These are phyloP conservation scores for Fusarium concolor DNA, from an alignment of 2,329 filamentous ascomycete species.

Conservation along the genomic window DNA sequence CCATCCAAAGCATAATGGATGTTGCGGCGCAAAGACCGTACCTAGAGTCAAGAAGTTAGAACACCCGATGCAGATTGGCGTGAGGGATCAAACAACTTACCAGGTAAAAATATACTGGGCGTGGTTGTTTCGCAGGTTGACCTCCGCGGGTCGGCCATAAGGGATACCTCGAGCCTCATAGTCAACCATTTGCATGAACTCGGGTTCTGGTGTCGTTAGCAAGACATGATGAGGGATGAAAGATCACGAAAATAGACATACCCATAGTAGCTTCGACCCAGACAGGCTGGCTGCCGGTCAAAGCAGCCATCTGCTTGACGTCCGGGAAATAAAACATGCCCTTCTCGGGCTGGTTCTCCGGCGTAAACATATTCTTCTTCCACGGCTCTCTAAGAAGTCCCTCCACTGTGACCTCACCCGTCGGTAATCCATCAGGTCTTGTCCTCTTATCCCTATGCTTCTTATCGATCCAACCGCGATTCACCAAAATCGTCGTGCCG, in stretches of 20 bases:
- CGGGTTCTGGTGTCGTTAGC: slow-evolving; percentile 69
- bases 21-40: slow-evolving; percentile 88
- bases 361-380: slow-evolving; percentile 99
- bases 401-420: slow-evolving; percentile 80
- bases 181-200: slow-evolving; percentile 80
- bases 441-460: slow-evolving; percentile 74
- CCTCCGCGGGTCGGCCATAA: slow-evolving; percentile 87
- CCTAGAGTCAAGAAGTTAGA: slow-evolving; percentile 61
- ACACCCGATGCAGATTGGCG: neutral
- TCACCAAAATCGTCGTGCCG: slow-evolving; percentile 82
- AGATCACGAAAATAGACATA: slow-evolving; percentile 54
- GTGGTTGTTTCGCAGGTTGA: slow-evolving; percentile 96
- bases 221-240: neutral
- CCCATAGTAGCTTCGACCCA: slow-evolving; percentile 98
- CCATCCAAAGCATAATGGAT: slow-evolving; percentile 95
- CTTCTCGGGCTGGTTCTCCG: slow-evolving; percentile 84
- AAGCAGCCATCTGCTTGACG: slow-evolving; percentile 87
- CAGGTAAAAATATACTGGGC: slow-evolving; percentile 99
- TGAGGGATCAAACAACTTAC: slow-evolving; percentile 64
- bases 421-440: slow-evolving; percentile 73
- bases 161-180: slow-evolving; percentile 85
- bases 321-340: slow-evolving; percentile 96
- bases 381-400: slow-evolving; percentile 89
- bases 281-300: slow-evolving; percentile 85
- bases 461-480: slow-evolving; percentile 91